phyloP scores from a whole-genome alignment of 139 green algal species.

The Micromonas pusilla region DNA sequence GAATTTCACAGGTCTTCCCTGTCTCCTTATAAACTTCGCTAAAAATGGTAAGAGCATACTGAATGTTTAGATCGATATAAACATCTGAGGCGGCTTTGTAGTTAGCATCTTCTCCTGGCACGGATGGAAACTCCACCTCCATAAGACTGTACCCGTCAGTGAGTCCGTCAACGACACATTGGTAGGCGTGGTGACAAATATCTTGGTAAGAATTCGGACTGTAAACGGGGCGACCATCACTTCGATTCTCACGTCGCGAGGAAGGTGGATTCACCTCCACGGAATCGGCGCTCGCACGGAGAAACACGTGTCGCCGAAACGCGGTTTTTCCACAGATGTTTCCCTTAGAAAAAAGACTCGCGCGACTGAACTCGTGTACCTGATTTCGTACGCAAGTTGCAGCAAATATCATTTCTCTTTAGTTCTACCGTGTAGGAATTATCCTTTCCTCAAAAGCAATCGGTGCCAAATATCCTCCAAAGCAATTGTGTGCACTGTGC shows the following conservation, averaged over 20 bases:
- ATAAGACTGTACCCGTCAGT: conserved; percentile 9
- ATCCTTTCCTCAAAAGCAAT: too few species aligned
- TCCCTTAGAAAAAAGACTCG: not conserved
- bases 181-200: conserved; percentile 19
- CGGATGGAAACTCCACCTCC: conserved; percentile 20
- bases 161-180: not conserved
- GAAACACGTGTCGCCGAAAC: not conserved
- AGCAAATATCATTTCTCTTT: too few species aligned
- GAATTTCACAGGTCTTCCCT: not conserved
- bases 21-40: conserved; percentile 25
- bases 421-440: too few species aligned
- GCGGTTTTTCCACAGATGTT: not conserved
- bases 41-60: conserved; percentile 32
- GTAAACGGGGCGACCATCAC: conserved; percentile 8
- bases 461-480: too few species aligned
- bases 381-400: too few species aligned
- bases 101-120: conserved; percentile 13
- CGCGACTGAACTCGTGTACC: too few species aligned
- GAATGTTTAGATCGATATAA: conserved; percentile 45
- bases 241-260: not conserved
- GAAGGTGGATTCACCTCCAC: not conserved
- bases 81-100: conserved; percentile 33
- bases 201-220: not conserved
- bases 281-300: not conserved
- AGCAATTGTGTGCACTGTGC: too few species aligned